Conservation (phyloP, 441 rosid genomes). For the Mallotus japonicus region DNA sequence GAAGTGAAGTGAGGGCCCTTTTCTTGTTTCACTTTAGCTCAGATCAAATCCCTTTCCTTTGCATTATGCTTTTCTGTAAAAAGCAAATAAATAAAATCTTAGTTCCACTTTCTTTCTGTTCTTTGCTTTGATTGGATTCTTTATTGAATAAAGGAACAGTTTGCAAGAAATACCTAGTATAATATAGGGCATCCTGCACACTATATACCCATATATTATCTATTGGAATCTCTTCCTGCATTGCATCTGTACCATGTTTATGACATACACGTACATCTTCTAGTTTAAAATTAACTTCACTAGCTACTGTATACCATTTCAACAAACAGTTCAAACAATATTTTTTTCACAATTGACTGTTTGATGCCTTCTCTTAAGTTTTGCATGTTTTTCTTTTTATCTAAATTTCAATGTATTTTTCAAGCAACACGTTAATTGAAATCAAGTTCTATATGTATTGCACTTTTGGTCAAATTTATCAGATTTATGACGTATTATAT, state of each 20-base stretch:
- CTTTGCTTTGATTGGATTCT: conserved; percentile 9
- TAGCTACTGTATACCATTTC: neutral
- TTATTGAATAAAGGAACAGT: neutral
- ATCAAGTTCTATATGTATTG: no score
- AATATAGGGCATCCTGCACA: no score
- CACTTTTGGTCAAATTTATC: no score
- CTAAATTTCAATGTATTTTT: no score
- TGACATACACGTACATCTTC: no score
- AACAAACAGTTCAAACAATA: neutral
- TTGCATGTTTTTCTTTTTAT: neutral
- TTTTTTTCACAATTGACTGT: neutral
- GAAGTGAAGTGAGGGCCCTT: conserved; percentile 26
- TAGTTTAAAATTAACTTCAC: no score
- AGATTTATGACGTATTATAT: no score
- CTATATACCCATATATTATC: neutral
- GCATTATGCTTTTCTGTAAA: conserved; percentile 14
- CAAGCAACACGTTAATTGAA: no score
- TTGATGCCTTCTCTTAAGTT: neutral
- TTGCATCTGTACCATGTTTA: no score
- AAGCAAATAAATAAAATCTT: conserved; percentile 24
- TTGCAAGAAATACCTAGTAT: neutral
- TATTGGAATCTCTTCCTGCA: neutral
- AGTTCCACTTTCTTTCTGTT: conserved; percentile 23
- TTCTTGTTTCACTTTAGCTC: conserved; percentile 31
- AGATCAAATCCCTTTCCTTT: conserved; percentile 11